A percentile compares a stretch with the other conserved stretches of the same genome.
Evolutionary conservation across 1,284 basidiomycete genomes (phyloP).

Genomic region (Paramarasmius palmivorus): DNA sequence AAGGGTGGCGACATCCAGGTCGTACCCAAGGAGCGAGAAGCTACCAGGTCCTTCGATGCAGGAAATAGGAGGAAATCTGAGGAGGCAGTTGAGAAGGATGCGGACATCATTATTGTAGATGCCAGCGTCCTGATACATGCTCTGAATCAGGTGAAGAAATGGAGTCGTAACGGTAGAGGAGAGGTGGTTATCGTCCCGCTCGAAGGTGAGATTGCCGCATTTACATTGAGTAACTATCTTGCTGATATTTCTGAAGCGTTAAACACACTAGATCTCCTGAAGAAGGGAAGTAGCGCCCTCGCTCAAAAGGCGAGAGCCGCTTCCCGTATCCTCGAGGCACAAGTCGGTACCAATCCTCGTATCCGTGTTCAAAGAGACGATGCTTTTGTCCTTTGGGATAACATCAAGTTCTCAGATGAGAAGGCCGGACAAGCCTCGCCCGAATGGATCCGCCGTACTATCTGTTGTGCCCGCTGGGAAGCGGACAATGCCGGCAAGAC

Average conservation of each 20-base stretch:
- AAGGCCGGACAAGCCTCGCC: conserved; percentile 37
- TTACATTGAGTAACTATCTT: conserved; percentile 5
- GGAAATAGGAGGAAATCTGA: conserved; percentile 34
- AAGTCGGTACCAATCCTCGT: conserved; percentile 76
- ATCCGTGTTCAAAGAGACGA: conserved; percentile 78
- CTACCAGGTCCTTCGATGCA: conserved; percentile 15
- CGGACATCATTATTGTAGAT: conserved; percentile 80
- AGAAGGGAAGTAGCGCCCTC: conserved; percentile 81
- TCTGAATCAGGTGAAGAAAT: conserved; percentile 77
- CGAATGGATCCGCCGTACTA: conserved; percentile 79
- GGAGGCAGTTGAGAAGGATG: conserved; percentile 53
- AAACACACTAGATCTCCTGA: conserved; percentile 91
- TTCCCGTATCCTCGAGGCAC: conserved; percentile 79
- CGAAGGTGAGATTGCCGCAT: conserved; percentile 63
- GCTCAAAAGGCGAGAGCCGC: conserved; percentile 83
- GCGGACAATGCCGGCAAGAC: conserved; percentile 36
- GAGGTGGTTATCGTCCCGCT: conserved; percentile 81
- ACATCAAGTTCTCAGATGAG: conserved; percentile 45
- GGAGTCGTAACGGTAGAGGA: conserved; percentile 71
- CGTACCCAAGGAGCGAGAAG: conserved; percentile 26
- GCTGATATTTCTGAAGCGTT: conserved; percentile 52
- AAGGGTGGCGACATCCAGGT: conserved; percentile 31
- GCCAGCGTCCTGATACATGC: conserved; percentile 87
- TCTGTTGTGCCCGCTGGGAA: conserved; percentile 79
- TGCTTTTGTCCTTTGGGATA: conserved; percentile 78